Base-by-base conservation (phyloP, 768 basidiomycete genomes). In the Tremella yokohamensis region DNA sequence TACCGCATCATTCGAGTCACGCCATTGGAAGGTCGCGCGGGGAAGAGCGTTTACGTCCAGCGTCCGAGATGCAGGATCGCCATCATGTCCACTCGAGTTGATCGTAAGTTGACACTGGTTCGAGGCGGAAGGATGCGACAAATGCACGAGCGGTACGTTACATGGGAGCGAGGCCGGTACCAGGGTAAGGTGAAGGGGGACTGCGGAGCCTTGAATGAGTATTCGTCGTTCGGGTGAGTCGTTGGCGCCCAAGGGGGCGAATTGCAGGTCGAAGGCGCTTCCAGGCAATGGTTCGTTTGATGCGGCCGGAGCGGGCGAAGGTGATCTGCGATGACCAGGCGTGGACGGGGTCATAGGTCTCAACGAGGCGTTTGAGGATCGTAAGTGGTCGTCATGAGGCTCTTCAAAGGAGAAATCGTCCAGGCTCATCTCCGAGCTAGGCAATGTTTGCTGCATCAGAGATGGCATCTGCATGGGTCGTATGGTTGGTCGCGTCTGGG, bases 361-460 rank as follows among this genome's bases (percentile, higher is more conserved):
- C 4, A 39, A 45, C n/a, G 42, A 22, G n/a, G 4, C 15, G 4
- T 8, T 8, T 8, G 42, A 45, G 29, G 29, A 6, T 18, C 45
- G 58, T 25, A 24, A 44, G 4, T 13, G 49, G 7, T 38, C 54
- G 54, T 29, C 45, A 18, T 4, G 22, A 3, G 3, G 57, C 49
- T 68, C 29, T 58, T 70, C 69, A 37, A 70, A 70, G 0, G 66
- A 68, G 52, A 65, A 70, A 39, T 70, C 69, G 26, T 70, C 69
- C n/a, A 55, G 8, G 16, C 37, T 52, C 20, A 54, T 51, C 39
- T 59, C 62, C 8, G 20, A 16, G 20, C 22, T 16, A 4, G 52
- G 50, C 48, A 55, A 16, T 16, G 62, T 55, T 18, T 58, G 53
- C 1, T 44, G 54, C 25, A 63, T 29, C 2, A 63, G 49, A 59